Evolutionary conservation across 2,329 filamentous ascomycete species (phyloP), one percentile per base, ranked within the genome.

Genomic region (Nakataea oryzae): DNA sequence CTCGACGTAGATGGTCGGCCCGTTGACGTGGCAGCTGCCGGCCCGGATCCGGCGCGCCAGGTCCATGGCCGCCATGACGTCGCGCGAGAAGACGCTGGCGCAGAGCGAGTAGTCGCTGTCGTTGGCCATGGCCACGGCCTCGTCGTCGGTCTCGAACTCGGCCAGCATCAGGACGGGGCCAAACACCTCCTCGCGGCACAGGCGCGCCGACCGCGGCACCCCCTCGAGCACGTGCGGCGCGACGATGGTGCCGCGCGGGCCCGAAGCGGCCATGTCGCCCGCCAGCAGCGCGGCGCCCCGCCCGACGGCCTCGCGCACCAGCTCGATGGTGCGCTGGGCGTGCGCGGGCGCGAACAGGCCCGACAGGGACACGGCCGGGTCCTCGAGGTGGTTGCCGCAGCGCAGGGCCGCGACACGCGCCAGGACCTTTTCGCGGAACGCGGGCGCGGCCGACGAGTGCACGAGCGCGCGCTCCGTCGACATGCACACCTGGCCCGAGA

Each of bases 401-500:
- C 64, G 68, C 28, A 74, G 65, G 32, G 59, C 58, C 41, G 57
- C 54, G 55, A 67, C 24, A 14, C 28, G 56, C 61, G 61, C 61
- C 60, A 66, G 59, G 5, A 63, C 58, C 55, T 54, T 60, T 14
- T 32, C 54, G 41, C 34, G 58, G 62, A 70, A 69, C 13, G 58
- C 63, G 7, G 56, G 29, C 2, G 63, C 60, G 26, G 70, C 61
- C 27, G 62, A 65, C 60, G 69, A 65, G 63, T 74, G 71, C 9
- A 77, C 72, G 21, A 77, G 63, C 13, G 88, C 82, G 17, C 84
- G 80, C 70, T 89, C 87, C 0, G 86, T 89, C 11, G 81, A 79
- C 86, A 90, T 89, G 76, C 87, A 90, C 57, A 90, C 84, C 75
- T 91, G 87, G 0, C 87, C 87, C 27, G 34, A n/a, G 34, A 87